Evolutionary conservation across 106 monocot species (phyloP), one percentile per base, ranked within the genome.

Genomic region (Allium sativum): DNA sequence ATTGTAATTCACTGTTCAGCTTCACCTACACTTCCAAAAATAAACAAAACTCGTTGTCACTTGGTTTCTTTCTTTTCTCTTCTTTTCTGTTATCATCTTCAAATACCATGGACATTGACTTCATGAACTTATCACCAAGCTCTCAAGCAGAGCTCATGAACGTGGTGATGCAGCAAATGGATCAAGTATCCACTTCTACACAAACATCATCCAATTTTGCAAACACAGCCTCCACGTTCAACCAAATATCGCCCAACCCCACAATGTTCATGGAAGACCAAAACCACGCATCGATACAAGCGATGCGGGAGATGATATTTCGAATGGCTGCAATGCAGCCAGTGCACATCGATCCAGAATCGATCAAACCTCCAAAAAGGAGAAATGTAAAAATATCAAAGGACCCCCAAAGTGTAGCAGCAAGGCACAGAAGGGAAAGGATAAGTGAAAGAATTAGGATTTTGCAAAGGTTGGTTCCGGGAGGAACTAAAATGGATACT

Each of bases 361-460:
- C 76, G 11, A 82, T 82, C 58, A 81, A 77, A 72, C 79, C 93
- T 16, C 93, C 93, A 31, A 88, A 82, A 76, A 73, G 93, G 61
- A 53, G 87, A 66, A 93, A 93, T 64, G 88, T 93, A 62, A 71
- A 59, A 61, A 88, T 93, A 56, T 93, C 93, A 4, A 93, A 78
- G 53, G 88, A 93, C 70, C 93, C 93, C 12, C 93, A 93, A 73
- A 93, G 93, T 81, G 93, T 93, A 55, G 93, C 88, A 43, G 93
- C 93, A 44, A 64, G 93, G 57, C 88, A 81, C 61, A 64, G 93
- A 70, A 65, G 93, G 59, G 93, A 88, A 79, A 63, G 82, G 51
- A 93, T 93, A 72, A 88, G 88, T 67, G 93, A 93, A 75, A 60
- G 70, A 66, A 93, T 93, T 44, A 50, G 93, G 50, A 93, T 88